Percentiles rank a stretch among this genome's conserved stretches.
These are phyloP conservation scores for Lasiosphaeriaceae sp. DNA, from an alignment of 495 filamentous ascomycete genomes.

Conservation along the genomic window DNA sequence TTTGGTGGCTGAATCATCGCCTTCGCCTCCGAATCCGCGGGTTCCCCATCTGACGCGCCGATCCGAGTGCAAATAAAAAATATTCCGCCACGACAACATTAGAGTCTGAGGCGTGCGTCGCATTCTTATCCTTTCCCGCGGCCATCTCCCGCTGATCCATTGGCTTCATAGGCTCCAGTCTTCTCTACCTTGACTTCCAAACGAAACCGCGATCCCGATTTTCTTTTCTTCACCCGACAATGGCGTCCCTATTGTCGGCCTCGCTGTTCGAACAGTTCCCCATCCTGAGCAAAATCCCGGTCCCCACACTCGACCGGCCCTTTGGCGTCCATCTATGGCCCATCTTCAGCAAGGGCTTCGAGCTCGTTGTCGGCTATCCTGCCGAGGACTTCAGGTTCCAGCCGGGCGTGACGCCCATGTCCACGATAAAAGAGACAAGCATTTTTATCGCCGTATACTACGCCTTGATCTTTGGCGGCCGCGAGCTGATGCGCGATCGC, in stretches of 20 bases:
- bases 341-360: constrained; percentile 82
- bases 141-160: background rate
- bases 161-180: background rate
- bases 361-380: constrained; percentile 64
- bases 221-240: constrained; percentile 8
- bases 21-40: constrained; percentile 8
- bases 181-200: background rate
- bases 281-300: constrained; percentile 44
- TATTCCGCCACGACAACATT: background rate
- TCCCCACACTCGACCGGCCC: constrained; percentile 82
- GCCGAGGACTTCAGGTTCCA: constrained; percentile 68
- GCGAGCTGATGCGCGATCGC: constrained; percentile 67
- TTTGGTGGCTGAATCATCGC: constrained; percentile 20
- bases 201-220: background rate
- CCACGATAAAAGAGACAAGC: constrained; percentile 61
- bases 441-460: constrained; percentile 68
- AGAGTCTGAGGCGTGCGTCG: background rate
- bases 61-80: constrained; percentile 6
- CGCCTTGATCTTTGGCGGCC: constrained; percentile 69
- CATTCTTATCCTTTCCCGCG: background rate
- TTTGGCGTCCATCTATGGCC: constrained; percentile 94
- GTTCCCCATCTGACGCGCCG: background rate
- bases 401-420: constrained; percentile 65
- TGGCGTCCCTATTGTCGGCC: constrained; percentile 42
- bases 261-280: constrained; percentile 49